phyloP scores from a whole-genome alignment of 2,329 filamentous ascomycete genomes.

The Calonectria pseudoreteaudii region DNA sequence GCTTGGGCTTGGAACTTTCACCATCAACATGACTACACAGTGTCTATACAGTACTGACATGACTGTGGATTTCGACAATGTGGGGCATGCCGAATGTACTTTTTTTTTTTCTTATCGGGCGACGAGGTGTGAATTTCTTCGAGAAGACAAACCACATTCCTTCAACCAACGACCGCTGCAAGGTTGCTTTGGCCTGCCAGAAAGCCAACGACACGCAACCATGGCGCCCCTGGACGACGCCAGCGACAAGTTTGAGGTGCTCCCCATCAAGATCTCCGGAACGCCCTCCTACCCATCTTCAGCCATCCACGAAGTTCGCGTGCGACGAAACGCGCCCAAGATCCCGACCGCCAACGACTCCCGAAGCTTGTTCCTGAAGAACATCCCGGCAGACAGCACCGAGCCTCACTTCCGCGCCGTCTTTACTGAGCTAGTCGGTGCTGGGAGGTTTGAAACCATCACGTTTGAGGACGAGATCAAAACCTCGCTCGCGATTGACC shows the following conservation, averaged over 20 bases:
- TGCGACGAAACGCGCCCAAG: slow-evolving; percentile 86
- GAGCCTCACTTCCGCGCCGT: slow-evolving; percentile 80
- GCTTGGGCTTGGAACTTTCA: neutral
- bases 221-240: slow-evolving; percentile 45
- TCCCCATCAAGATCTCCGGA: slow-evolving; percentile 75
- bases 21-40: neutral
- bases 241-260: slow-evolving; percentile 72
- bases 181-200: neutral
- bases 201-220: neutral
- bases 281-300: slow-evolving; percentile 71
- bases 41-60: neutral
- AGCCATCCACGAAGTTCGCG: slow-evolving; percentile 85
- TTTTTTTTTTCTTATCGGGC: slow-evolving; percentile 38
- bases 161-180: neutral
- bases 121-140: slow-evolving; percentile 13
- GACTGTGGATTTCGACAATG: neutral
- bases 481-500: slow-evolving; percentile 55
- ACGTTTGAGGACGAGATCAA: slow-evolving; percentile 76
- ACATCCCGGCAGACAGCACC: slow-evolving; percentile 87
- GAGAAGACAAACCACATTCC: neutral
- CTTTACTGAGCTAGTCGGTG: slow-evolving; percentile 79
- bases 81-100: slow-evolving; percentile 21
- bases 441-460: slow-evolving; percentile 82
- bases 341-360: slow-evolving; percentile 78
- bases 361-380: slow-evolving; percentile 90